Evolutionary conservation across 208 protist genomes (phyloP).

Genomic region (Leishmania tropica): DNA sequence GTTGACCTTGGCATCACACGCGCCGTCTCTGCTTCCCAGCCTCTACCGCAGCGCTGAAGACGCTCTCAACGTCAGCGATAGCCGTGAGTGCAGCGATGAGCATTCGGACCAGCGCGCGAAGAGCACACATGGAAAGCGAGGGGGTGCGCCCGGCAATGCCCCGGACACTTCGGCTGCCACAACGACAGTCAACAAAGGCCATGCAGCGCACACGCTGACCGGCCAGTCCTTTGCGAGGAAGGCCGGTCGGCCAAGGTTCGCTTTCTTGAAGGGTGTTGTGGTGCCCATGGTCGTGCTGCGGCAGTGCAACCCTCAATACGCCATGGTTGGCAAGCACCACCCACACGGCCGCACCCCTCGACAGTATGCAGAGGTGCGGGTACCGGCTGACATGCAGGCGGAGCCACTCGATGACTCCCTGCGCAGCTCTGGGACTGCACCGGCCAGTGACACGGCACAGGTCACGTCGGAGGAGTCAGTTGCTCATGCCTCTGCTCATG

Average conservation of each 20-base stretch:
- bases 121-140: no score
- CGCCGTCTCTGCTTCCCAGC: no score
- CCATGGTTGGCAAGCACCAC: background rate
- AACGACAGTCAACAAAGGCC: background rate
- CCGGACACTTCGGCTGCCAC: background rate
- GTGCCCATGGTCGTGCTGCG: slow-evolving; percentile 36
- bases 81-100: no score
- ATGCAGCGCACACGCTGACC: background rate
- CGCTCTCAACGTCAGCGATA: no score
- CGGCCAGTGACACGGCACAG: background rate
- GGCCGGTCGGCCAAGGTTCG: slow-evolving; percentile 21
- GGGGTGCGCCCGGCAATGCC: background rate
- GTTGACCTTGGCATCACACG: background rate
- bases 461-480: no score
- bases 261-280: slow-evolving; percentile 42
- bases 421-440: no score
- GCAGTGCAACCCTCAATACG: slow-evolving; percentile 24
- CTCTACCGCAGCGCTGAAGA: no score
- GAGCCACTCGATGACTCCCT: slow-evolving; percentile 11
- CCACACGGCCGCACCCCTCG: slow-evolving; percentile 2
- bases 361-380: slow-evolving; percentile 20
- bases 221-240: background rate
- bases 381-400: slow-evolving; percentile 12
- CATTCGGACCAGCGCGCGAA: no score
- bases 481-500: background rate